Percentiles rank a stretch among this genome's conserved stretches.
phyloP scores from a whole-genome alignment of 345 rosid genomes.

The Eucalyptus regnans region DNA sequence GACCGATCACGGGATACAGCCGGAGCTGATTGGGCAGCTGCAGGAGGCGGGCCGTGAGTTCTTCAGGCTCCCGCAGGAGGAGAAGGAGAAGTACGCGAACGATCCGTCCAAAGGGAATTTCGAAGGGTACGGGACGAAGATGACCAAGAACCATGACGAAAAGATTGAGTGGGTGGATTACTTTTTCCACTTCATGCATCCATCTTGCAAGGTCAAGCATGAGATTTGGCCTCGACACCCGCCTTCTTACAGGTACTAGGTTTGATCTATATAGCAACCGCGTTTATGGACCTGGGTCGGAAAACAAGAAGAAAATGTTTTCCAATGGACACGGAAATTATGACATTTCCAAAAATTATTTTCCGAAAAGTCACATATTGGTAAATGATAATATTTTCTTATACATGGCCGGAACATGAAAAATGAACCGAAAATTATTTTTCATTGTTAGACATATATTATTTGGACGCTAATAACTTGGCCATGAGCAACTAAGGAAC shows the following conservation, averaged over 20 bases:
- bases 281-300: no score
- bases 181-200: constrained; percentile 27
- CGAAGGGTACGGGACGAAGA: constrained; percentile 54
- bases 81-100: constrained; percentile 29
- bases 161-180: constrained; percentile 46
- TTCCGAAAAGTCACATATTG: no score
- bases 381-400: accelerated
- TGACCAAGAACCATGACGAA: constrained; percentile 29
- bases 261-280: no score
- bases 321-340: accelerated
- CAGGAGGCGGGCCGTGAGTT: constrained; percentile 31
- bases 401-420: accelerated
- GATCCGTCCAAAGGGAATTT: constrained; percentile 19
- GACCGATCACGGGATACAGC: constrained; percentile 26
- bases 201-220: constrained; percentile 13
- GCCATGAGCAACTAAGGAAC: background rate
- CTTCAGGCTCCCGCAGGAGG: constrained; percentile 27
- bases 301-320: no score
- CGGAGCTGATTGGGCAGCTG: constrained; percentile 11
- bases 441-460: background rate
- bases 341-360: no score
- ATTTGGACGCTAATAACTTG: no score
- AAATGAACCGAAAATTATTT: no score
- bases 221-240: constrained; percentile 32
- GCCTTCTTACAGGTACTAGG: constrained; percentile 15